Base-by-base conservation (phyloP, 345 rosid genomes). In the Melaleuca alternifolia region DNA sequence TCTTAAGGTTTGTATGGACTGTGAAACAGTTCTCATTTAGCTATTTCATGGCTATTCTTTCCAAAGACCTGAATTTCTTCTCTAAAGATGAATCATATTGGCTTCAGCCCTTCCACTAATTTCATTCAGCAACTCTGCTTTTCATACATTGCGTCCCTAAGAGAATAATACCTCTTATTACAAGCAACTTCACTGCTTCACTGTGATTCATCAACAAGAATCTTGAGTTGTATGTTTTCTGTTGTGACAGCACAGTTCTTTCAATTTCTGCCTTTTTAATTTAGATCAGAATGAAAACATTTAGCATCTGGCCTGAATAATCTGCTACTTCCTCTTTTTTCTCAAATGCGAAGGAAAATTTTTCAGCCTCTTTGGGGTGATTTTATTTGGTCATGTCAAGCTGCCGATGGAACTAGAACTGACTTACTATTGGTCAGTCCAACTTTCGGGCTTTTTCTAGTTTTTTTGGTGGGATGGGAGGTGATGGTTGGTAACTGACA, bases 1-100 rank as follows among this genome's bases (percentile, higher is more conserved):
- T 83, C 89, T 94, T 48, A 89, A 97, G 98, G 99, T 96, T 71
- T 87, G 96, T 90, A 81, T 71, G 53, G 84, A 51, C 53, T 13
- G 28, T 30, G 54, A 53, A 84, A 57, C 18, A 46, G 85, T 28
- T 83, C 14, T 20, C 62, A 54, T 26, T 28, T 48, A 28, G 46
- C 56, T 33, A 51, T 62, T 86, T 30, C n/a, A 23, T 65, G 57
- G 2, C 44, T 61, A 33, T 82, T 11, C 23, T 51, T 26, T 51
- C 20, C 24, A 53, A 83, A 33, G 13, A 71, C 26, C 79, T 20
- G 11, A 57, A 71, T 71, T 71, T 33, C 18, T 37, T 71, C 81
- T 71, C 81, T 71, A 37, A 71, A 71, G 48, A 37, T 37, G 81
- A 71, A 24, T 37, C 48, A 37, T 18, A 37, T 71, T 37, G 24